These are phyloP conservation scores for Tilletiaria anomala DNA, from an alignment of 1,284 basidiomycete genomes.

Conservation along the genomic window DNA sequence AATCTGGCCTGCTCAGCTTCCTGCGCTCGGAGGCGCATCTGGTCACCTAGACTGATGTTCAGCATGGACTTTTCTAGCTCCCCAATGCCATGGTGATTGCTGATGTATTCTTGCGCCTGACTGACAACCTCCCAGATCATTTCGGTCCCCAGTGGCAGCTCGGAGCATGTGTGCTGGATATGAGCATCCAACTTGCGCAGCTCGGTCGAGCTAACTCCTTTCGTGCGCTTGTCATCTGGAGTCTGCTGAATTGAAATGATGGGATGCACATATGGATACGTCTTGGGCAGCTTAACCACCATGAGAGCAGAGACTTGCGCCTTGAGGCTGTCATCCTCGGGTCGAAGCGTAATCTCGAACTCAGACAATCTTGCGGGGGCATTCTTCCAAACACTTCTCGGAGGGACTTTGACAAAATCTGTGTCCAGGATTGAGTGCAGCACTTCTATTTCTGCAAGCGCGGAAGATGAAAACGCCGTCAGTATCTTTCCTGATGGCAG, in stretches of 20 bases:
- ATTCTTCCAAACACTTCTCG: background rate
- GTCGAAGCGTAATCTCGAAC: background rate
- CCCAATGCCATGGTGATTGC: slow-evolving; percentile 9
- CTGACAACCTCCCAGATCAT: slow-evolving; percentile 40
- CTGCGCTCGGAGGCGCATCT: slow-evolving; percentile 22
- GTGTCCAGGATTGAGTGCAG: background rate
- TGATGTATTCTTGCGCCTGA: slow-evolving; percentile 28
- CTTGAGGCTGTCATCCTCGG: background rate
- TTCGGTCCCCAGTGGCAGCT: slow-evolving; percentile 27
- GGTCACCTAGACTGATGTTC: slow-evolving; percentile 29
- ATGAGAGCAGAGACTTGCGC: background rate
- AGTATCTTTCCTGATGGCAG: too few relatives aligned
- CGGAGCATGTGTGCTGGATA: slow-evolving; percentile 16
- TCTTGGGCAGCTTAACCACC: slow-evolving; percentile 20
- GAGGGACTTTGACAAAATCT: background rate
- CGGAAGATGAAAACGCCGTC: too few relatives aligned
- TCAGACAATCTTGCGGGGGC: too few relatives aligned
- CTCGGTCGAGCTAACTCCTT: slow-evolving; percentile 8
- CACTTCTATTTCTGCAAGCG: background rate
- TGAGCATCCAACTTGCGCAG: slow-evolving; percentile 12
- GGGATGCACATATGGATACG: slow-evolving; percentile 22
- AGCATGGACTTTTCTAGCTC: slow-evolving; percentile 11
- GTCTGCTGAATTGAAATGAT: slow-evolving; percentile 17
- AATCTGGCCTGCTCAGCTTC: slow-evolving; percentile 15
- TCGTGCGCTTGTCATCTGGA: slow-evolving; percentile 9